Evolutionary conservation across 2,329 filamentous ascomycete genomes (phyloP).

Genomic region (Fusarium algeriense): DNA sequence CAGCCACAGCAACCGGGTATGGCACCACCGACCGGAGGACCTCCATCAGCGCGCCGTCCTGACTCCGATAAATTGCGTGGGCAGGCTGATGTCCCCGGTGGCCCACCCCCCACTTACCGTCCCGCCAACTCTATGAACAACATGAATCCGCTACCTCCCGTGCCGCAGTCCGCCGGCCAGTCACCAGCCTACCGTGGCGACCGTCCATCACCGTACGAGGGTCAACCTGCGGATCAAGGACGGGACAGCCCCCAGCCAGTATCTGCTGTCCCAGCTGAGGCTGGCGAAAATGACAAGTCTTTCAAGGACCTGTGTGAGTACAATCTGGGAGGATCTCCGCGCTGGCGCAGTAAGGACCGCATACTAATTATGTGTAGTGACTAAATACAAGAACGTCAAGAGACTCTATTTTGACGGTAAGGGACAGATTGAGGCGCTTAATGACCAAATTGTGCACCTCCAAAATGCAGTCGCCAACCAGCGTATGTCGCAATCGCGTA

Average conservation of each 20-base stretch:
- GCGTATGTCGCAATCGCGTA: constrained; percentile 92
- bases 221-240: constrained; percentile 59
- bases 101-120: constrained; percentile 65
- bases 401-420: constrained; percentile 97
- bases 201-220: constrained; percentile 60
- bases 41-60: constrained; percentile 60
- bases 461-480: constrained; percentile 99
- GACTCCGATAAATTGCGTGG: constrained; percentile 63
- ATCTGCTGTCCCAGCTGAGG: constrained; percentile 50
- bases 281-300: constrained; percentile 64
- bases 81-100: constrained; percentile 58
- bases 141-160: constrained; percentile 59
- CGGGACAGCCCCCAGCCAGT: constrained; percentile 69
- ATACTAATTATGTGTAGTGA: constrained; percentile 67
- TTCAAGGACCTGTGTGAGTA: constrained; percentile 69
- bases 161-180: constrained; percentile 47
- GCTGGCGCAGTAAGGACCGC: neutral
- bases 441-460: constrained; percentile 88
- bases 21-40: constrained; percentile 61
- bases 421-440: constrained; percentile 88
- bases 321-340: neutral
- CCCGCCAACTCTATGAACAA: constrained; percentile 61
- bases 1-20: constrained; percentile 56
- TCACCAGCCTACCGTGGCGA: constrained; percentile 57
- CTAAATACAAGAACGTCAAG: constrained; percentile 98